Percentiles rank a stretch among this genome's conserved stretches.
Evolutionary conservation across 106 monocot genomes (phyloP).

Genomic region (Apostasia ramifera): DNA sequence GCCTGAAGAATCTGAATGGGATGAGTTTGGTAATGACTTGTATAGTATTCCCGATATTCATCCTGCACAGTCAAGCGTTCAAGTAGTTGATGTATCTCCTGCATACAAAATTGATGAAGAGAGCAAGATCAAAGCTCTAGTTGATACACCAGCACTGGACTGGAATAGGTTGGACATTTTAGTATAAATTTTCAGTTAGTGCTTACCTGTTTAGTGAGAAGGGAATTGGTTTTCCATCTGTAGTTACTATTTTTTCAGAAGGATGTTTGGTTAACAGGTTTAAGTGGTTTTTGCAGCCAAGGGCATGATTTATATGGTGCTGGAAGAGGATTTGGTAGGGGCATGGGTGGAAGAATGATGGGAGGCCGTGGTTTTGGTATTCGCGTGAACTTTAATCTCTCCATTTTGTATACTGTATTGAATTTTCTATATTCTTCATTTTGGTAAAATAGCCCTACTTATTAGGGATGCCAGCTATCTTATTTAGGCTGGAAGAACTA

Average conservation of each 20-base stretch:
- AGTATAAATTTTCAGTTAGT: not conserved
- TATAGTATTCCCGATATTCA: constrained; percentile 70
- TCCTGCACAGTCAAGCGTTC: constrained; percentile 38
- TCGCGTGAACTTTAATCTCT: not conserved
- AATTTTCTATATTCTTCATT: not conserved
- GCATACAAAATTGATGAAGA: constrained; percentile 76
- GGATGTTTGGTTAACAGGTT: constrained; percentile 4
- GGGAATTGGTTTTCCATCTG: not conserved
- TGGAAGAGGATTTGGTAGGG: constrained; percentile 94
- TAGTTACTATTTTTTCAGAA: not conserved
- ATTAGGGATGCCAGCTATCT: not conserved
- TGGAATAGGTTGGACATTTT: constrained; percentile 55
- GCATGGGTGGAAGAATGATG: constrained; percentile 81
- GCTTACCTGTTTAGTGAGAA: not conserved
- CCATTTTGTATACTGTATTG: not conserved
- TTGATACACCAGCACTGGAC: constrained; percentile 89
- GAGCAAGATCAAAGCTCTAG: constrained; percentile 77
- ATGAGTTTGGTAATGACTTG: constrained; percentile 95
- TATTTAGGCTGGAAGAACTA: not conserved
- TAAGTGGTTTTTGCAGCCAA: constrained; percentile 36
- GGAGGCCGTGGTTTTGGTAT: constrained; percentile 85
- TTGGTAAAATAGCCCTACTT: not conserved
- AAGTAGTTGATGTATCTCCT: constrained; percentile 34
- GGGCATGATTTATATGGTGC: constrained; percentile 55
- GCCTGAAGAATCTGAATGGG: constrained; percentile 95